Base-by-base conservation (phyloP, 768 basidiomycete genomes). In the Ramaria sp. region DNA sequence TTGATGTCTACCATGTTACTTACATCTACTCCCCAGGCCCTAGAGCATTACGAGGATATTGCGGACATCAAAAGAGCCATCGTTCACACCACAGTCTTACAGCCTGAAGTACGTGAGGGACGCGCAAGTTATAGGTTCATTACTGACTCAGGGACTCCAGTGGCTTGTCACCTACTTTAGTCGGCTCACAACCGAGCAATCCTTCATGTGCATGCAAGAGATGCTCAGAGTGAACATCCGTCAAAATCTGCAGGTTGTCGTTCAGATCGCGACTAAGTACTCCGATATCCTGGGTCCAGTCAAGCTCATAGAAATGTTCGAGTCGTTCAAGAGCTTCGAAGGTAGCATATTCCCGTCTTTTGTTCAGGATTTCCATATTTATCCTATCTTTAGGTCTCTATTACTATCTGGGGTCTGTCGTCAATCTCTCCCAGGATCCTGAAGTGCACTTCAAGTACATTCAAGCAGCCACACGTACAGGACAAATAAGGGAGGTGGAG, bases 361-460 rank as follows among this genome's bases (percentile, higher is more conserved):
- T 41, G 8, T 41, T 8, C 20, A 41, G 24, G 24, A 0, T 5
- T 53, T 24, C 32, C 15, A 3, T 24, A 45, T 15, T 48, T 52
- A 27, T 48, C 15, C 43, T 12, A 32, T 48, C 48, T 27, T 20
- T 36, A 88, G 85, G 89, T 67, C 81, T 99, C 24, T 99, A 98
- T 74, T 98, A 98, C 71, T 98, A 97, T 67, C 85, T 99, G 43
- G 96, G 96, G 25, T 95, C 95, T 9, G 79, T 99, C 60, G 96
- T 99, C 66, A 99, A 98, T 70, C 78, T 99, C 59, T 91, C 87
- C 66, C 81, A 91, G 66, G 96, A 99, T 68, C 78, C 89, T 4
- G 96, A 99, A 67, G 95, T 99, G 2, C 88, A 97, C 74, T 99
- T 96, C 83, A 98, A 99, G 75, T 98, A 98, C 71, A 97, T 99